A percentile compares a stretch with the other conserved stretches of the same genome.
These are phyloP conservation scores for Obba rivulosa DNA, from an alignment of 768 basidiomycete genomes.

Conservation along the genomic window DNA sequence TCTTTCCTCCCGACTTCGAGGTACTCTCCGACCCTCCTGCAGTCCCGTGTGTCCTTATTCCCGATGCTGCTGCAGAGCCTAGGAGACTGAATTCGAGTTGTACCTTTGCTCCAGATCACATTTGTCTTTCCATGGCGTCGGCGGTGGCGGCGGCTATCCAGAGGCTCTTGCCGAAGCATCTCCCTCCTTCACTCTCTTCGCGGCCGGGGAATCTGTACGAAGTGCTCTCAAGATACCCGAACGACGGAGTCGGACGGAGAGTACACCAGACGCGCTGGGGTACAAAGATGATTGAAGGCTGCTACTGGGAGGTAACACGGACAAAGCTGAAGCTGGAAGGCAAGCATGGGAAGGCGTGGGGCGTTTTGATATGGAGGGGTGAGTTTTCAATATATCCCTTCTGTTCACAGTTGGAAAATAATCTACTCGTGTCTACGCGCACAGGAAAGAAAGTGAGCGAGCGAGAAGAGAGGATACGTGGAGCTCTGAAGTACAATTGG, in stretches of 20 bases:
- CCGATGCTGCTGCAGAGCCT: too few species aligned
- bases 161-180: conserved; percentile 49
- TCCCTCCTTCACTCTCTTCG: conserved; percentile 55
- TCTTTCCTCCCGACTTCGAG: conserved; percentile 2
- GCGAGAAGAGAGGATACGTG: conserved; percentile 58
- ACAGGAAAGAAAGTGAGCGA: conserved; percentile 60
- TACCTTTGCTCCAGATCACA: not conserved
- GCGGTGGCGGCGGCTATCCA: conserved; percentile 33
- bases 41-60: not conserved
- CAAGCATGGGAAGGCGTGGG: conserved; percentile 80
- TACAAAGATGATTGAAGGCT: conserved; percentile 56
- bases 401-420: not conserved
- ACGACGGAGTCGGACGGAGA: conserved; percentile 59
- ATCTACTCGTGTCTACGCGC: not conserved
- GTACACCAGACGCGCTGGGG: conserved; percentile 76
- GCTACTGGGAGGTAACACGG: conserved; percentile 73
- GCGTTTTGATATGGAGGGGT: conserved; percentile 77
- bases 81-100: too few species aligned
- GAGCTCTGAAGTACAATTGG: conserved; percentile 75
- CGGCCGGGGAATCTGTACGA: conserved; percentile 65
- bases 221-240: conserved; percentile 63
- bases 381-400: conserved; percentile 25
- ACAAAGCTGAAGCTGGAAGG: conserved; percentile 70
- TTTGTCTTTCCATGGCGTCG: conserved; percentile 10
- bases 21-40: not conserved